Evolutionary conservation across 2,329 filamentous ascomycete species (phyloP), one percentile per base, ranked within the genome.

Genomic region (Camillea tinctor): DNA sequence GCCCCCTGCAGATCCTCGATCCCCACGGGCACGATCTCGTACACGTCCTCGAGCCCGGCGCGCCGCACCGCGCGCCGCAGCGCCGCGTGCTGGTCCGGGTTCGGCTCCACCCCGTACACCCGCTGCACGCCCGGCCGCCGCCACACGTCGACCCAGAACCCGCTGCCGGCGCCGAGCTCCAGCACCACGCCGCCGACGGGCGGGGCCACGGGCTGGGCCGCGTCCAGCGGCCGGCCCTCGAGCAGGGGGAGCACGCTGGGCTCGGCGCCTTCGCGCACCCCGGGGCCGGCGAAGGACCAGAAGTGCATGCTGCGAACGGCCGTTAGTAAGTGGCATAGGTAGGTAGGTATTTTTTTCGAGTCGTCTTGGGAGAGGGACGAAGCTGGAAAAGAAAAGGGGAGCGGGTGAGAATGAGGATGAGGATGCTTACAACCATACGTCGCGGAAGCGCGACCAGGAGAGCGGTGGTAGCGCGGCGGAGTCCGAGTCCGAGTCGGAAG

Each of bases 61-160:
- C 79, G 77, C 11, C 73, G 69, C 3, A 88, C 78, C 21, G 79
- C 79, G 48, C 71, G 68, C 1, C 76, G 73, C 55, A 90, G 74
- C 4, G 72, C 72, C 0, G 70, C 70, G 64, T 87, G 83, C 57
- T 84, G 82, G 40, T 77, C 79, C 0, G 70, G 57, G 69, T 88
- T 89, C 2, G 88, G 88, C 74, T 90, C 88, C 4, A 90, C 80
- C 57, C 87, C 88, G 66, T 85, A 88, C 50, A 90, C 76, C 30
- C 77, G 79, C 30, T 30, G 7, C 7, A 30, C 6, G 26, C 26
- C 7, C 3, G 3, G 3, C 26, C 26, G 26, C 26, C 2, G 26
- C 26, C 26, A 85, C 19, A 87, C 71, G 40, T 81, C 77, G 3
- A 85, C 80, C 86, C 85, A 89, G 71, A 86, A 77, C 2, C 87